Evolutionary conservation across 1,284 basidiomycete genomes (phyloP), one percentile per base, ranked within the genome.

Genomic region (Moesziomyces antarcticus): DNA sequence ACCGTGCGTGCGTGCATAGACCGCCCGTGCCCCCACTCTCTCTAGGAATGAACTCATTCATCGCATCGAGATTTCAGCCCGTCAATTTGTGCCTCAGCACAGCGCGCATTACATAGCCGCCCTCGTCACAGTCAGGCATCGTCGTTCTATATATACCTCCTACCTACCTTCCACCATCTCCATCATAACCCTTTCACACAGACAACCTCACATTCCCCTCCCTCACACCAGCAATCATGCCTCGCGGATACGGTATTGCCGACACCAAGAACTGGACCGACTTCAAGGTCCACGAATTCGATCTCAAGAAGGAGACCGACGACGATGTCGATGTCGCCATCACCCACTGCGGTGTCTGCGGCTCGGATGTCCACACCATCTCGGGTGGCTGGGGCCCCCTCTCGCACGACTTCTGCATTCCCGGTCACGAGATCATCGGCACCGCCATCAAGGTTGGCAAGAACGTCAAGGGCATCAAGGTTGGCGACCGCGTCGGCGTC

Each of bases 341-440:
- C 61, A 77, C 74, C 30, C 77, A 75, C 69, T 83, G 80, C 45
- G 80, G 81, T 71, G 78, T 83, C 43, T 81, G 81, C 50, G 79
- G 73, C 11, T 75, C 64, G 0, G 75, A 77, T 42, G 63, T 77
- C 33, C 77, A 83, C 69, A 82, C 80, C 58, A 69, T 83, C 58
- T 72, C 72, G 0, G 80, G 80, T 46, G 81, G 81, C 43, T 83
- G 82, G 82, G 82, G 82, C 27, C 66, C 75, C 47, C 51, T 82
- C 33, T 59, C 49, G 30, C 69, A 75, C 50, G 68, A 74, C 40
- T 85, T 84, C 72, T 84, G 84, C 70, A 81, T 85, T 60, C 85
- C 85, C 7, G 86, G 87, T 35, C 90, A 91, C 82, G 90, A 90
- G 82, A 90, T 90, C 68, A 85, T 89, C 56, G 89, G 90, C n/a